Conservation (phyloP, 306 rosid species). For the Aeschynomene evenia region DNA sequence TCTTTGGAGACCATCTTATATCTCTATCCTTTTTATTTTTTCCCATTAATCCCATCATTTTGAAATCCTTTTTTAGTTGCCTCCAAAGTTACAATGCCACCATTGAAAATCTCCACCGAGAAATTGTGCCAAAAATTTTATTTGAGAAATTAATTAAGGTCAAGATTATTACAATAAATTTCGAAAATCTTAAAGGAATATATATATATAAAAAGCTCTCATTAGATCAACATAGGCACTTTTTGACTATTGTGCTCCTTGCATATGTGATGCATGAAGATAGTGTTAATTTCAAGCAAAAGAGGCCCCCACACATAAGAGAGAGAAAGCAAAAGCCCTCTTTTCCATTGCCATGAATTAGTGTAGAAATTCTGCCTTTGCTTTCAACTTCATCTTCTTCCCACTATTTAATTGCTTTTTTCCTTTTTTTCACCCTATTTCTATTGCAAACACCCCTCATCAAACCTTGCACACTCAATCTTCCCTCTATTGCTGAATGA, state of each 20-base stretch:
- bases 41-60: slow-evolving; percentile 66
- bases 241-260: slow-evolving; percentile 60
- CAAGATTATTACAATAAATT: slow-evolving; percentile 9
- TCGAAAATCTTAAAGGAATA: slow-evolving; percentile 10
- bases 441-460: slow-evolving; percentile 27
- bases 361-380: slow-evolving; percentile 67
- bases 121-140: slow-evolving; percentile 35
- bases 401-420: slow-evolving; percentile 31
- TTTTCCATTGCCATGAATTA: slow-evolving; percentile 44
- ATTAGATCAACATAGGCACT: slow-evolving; percentile 37
- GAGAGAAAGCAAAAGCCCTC: slow-evolving; percentile 44
- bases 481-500: slow-evolving; percentile 18
- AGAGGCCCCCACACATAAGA: slow-evolving; percentile 51
- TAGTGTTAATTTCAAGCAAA: slow-evolving; percentile 76
- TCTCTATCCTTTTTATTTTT: slow-evolving; percentile 31
- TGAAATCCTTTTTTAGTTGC: slow-evolving; percentile 47
- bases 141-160: background rate
- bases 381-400: slow-evolving; percentile 50
- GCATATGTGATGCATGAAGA: slow-evolving; percentile 50
- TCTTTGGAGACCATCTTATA: slow-evolving; percentile 83
- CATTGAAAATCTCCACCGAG: slow-evolving; percentile 35
- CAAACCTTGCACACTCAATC: slow-evolving; percentile 9
- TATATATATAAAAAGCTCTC: slow-evolving; percentile 8
- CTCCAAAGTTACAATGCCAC: slow-evolving; percentile 36
- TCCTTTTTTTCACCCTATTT: slow-evolving; percentile 39